Conservation (phyloP, 2,329 filamentous ascomycete species). For the Curvularia sp. region DNA sequence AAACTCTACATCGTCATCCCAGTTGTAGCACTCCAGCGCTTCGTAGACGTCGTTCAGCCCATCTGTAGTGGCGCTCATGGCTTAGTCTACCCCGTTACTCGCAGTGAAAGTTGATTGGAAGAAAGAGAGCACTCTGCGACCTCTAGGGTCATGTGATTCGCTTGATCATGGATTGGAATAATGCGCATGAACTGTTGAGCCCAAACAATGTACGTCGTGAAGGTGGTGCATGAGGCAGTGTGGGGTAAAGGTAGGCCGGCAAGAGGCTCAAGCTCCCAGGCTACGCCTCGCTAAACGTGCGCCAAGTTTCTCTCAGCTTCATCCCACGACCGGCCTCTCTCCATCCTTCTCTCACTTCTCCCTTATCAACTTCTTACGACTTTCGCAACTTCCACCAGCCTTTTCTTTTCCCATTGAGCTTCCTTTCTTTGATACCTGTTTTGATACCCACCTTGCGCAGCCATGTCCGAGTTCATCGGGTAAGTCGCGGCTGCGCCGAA, state of each 20-base stretch:
- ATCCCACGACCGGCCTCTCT: slow-evolving; percentile 27
- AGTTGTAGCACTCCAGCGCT: slow-evolving; percentile 71
- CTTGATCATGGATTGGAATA: slow-evolving; percentile 1
- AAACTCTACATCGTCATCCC: slow-evolving; percentile 72
- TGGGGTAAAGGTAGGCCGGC: slow-evolving; percentile 29
- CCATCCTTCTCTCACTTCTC: slow-evolving; percentile 20
- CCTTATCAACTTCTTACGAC: slow-evolving; percentile 22
- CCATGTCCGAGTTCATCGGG: slow-evolving; percentile 70
- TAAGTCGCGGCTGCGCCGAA: slow-evolving; percentile 53
- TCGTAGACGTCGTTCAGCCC: slow-evolving; percentile 57
- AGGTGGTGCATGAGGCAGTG: slow-evolving; percentile 24
- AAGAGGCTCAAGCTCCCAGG: slow-evolving; percentile 25
- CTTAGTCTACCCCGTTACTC: background rate
- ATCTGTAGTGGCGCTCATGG: slow-evolving; percentile 40
- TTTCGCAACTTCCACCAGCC: slow-evolving; percentile 33
- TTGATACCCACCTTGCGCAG: slow-evolving; percentile 37
- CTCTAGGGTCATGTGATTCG: slow-evolving; percentile 9
- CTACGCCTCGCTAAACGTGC: slow-evolving; percentile 27
- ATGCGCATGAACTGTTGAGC: slow-evolving; percentile 5
- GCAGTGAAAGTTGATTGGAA: background rate
- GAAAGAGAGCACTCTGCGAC: background rate
- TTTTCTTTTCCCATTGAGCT: slow-evolving; percentile 29
- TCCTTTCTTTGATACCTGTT: slow-evolving; percentile 34
- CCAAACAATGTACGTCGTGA: slow-evolving; percentile 1
- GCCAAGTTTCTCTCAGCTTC: slow-evolving; percentile 31